Conservation (phyloP, 2,329 filamentous ascomycete species). For the Zymoseptoria brevis region DNA sequence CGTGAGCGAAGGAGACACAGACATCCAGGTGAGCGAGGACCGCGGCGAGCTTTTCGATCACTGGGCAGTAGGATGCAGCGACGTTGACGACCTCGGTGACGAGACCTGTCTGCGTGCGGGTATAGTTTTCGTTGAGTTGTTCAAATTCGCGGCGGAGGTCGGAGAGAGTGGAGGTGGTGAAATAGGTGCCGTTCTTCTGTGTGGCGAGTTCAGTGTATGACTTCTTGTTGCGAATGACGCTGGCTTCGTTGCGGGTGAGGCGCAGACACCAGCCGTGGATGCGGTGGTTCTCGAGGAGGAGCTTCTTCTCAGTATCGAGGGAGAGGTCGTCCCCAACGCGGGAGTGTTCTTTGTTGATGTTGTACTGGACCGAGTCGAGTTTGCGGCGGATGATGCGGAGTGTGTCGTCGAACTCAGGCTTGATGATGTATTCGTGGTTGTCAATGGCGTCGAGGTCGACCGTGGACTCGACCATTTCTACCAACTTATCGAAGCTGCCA, state of each 20-base stretch:
- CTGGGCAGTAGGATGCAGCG: conserved; percentile 87
- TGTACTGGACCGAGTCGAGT: conserved; percentile 71
- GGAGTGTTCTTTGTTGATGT: conserved; percentile 76
- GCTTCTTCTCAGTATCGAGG: conserved; percentile 95
- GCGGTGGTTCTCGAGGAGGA: conserved; percentile 93
- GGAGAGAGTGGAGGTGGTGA: conserved; percentile 78
- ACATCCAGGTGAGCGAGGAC: conserved; percentile 92
- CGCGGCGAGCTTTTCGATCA: conserved; percentile 79
- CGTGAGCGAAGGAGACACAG: conserved; percentile 86
- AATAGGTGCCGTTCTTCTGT: conserved; percentile 98
- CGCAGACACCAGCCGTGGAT: conserved; percentile 96
- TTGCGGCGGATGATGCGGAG: conserved; percentile 83
- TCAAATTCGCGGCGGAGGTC: conserved; percentile 82
- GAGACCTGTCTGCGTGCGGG: conserved; percentile 82
- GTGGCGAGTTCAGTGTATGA: conserved; percentile 92
- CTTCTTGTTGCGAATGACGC: conserved; percentile 85
- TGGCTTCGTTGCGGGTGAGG: conserved; percentile 80
- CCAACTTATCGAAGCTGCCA: conserved; percentile 72
- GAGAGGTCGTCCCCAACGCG: conserved; percentile 71
- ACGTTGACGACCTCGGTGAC: conserved; percentile 90
- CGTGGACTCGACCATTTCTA: conserved; percentile 98
- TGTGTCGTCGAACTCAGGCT: conserved; percentile 90
- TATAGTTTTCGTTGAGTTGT: conserved; percentile 89
- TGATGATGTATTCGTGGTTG: conserved; percentile 97
- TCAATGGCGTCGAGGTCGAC: conserved; percentile 93